Base-by-base conservation (phyloP, 768 basidiomycete genomes). In the Ramaria sp. region DNA sequence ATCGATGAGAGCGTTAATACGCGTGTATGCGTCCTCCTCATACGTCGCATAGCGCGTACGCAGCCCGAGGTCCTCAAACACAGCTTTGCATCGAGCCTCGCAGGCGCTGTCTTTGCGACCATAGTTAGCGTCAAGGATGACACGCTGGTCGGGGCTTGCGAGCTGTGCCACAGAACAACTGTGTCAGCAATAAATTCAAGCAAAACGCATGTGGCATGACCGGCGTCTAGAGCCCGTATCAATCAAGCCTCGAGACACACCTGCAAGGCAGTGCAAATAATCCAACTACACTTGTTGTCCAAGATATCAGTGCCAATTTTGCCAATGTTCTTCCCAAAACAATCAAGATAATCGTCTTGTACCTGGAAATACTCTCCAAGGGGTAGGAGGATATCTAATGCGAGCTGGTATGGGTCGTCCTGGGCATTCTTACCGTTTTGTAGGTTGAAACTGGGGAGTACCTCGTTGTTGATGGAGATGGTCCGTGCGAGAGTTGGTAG, bases 251-350 rank as follows among this genome's bases (percentile, higher is more conserved):
- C 11, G 33, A 56, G 27, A 20, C 27, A 27, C 27, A 56, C 43
- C 19, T 71, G 68, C 58, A 98, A 76, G 30, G 92, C 96, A 20
- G 82, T 83, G 72, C 96, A 97, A 69, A 98, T 78, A 63, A 86
- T 85, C 96, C 95, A 99, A 17, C 87, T 88, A 71, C 95, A 98
- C 74, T 99, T 99, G 82, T 97, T 97, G 72, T 99, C 95, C 58
- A 97, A 70, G 65, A 99, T 99, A 69, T 98, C 96, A 15, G 95
- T 98, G 20, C 95, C 96, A 59, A 99, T 83, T 74, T 99, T 98
- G 48, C 95, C 95, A 52, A 97, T 87, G 63, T 87, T 78, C 7
- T 88, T 80, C 4, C 86, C 92, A 19, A 88, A 84, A 68, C 82
- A 96, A 70, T 99, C 96, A 64, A 98, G 81, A 72, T 85, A 97